Base-by-base conservation (phyloP, 2,329 filamentous ascomycete genomes). In the Sporothrix schenckii region DNA sequence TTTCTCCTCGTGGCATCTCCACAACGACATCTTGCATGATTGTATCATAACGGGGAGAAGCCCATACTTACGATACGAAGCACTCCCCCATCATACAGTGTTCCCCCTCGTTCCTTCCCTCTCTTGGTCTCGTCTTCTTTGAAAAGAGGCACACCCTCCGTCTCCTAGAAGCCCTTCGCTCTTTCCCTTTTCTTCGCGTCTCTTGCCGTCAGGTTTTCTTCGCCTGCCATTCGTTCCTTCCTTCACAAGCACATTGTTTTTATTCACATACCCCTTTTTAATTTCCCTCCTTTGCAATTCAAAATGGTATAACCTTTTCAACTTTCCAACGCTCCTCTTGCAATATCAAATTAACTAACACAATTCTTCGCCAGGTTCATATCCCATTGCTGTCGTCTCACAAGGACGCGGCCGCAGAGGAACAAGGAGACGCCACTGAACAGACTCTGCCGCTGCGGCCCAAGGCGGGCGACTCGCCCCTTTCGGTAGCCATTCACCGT, bases 401-500 rank as follows among this genome's bases (percentile, higher is more conserved):
- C 21, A 63, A 63, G 19, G 41, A 63, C 21, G 39, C 21, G 21
- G 52, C 10, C 21, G 21, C 10, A 24, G 14, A 53, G 19, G 60
- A 16, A 21, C 19, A 50, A 4, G 65, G 41, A 11, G 50, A 56
- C n/a, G 39, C 21, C 9, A 6, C 19, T 6, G 6, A n/a, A 21
- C 39, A 47, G 21, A 39, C 41, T 0, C 21, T 67, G 60, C 16
- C 67, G 1, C 16, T 69, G 11, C 66, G 44, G 11, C 50, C 39
- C 24, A 56, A 66, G 54, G 10, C 24, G n/a, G 10, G n/a, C 4
- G 27, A 21, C 1, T 2, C 7, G 24, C 41, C 58, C 1, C 61
- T 60, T 6, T 54, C 52, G 0, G 47, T 73, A 1, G 52, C 61
- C 9, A 50, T 73, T 6, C 80, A 85, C 66, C 79, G 82, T 0